Base-by-base conservation (phyloP, 306 rosid genomes). In the Quercus berberidifolia region DNA sequence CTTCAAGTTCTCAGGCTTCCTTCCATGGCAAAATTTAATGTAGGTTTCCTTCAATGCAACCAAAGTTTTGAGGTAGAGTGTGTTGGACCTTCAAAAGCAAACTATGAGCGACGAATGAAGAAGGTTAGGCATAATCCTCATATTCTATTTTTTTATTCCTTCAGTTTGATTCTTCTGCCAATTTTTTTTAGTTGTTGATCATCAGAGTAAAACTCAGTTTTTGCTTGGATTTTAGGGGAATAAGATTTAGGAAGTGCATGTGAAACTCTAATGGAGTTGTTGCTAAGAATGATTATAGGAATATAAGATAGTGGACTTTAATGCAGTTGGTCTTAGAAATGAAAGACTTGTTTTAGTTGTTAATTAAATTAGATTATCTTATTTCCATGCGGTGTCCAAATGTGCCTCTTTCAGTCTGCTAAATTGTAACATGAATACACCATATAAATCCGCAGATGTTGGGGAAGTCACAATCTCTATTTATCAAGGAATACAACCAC, bases 1-100 rank as follows among this genome's bases (percentile, higher is more conserved):
- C 98, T 92, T 77, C 99, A 95, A 88, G 90, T 82, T 82, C 97
- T 95, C 55, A 86, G 88, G 80, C 99, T 95, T 79, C 99, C 99
- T 41, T 90, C 97, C 80, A 89, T 95, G 97, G 97, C 99, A 43
- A 95, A 95, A 82, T 95, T 95, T 69, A 90, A 93, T 83, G 99
- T 97, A 68, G 98, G 98, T 79, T 89, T 93, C 86, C 78, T 86
- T 80, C 92, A 86, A 49, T 92, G 99, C 93, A 92, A 90, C 81
- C 87, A 26, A 79, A 93, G 97, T 87, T 92, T 95, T 76, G 94
- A 84, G 83, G 84, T 6, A 5, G 85, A 90, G 81, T 92, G 98
- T 77, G 81, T 95, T 86, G 99, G 99, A 76, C 98, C 99, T 23
- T 88, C 98, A 43, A 95, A 95, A 85, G 5, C 59, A 76, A 91